phyloP scores from a whole-genome alignment of 306 rosid species.

The Fagus crenata region DNA sequence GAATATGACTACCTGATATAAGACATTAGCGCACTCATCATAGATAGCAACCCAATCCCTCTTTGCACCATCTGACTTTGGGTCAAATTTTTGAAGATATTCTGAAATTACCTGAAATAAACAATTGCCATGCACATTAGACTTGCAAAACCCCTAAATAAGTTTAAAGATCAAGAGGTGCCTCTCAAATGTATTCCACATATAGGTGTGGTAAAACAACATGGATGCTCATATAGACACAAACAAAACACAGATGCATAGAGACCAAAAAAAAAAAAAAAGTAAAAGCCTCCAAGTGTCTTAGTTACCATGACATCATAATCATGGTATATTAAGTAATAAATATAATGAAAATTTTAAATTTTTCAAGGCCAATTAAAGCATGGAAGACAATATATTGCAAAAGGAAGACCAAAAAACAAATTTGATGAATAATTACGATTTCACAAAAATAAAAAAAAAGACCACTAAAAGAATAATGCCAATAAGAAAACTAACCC shows the following conservation, averaged over 20 bases:
- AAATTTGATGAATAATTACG: conserved; percentile 6
- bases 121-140: conserved; percentile 13
- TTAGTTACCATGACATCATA: neutral
- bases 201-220: neutral
- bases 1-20: conserved; percentile 70
- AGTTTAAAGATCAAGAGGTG: neutral
- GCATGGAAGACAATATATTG: conserved; percentile 4
- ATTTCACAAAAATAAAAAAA: conserved; percentile 10
- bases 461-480: conserved; percentile 8
- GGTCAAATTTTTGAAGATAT: conserved; percentile 93
- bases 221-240: neutral
- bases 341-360: conserved; percentile 7
- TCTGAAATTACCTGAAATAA: conserved; percentile 87
- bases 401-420: conserved; percentile 9
- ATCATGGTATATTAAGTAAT: neutral
- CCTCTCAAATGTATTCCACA: neutral
- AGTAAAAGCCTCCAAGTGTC: conserved; percentile 4
- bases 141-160: neutral
- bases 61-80: conserved; percentile 99
- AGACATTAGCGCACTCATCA: conserved; percentile 94
- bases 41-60: conserved; percentile 99
- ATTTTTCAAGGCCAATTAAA: conserved; percentile 28
- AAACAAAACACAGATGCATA: neutral
- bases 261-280: conserved; percentile 11
- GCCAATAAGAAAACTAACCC: conserved; percentile 66